These are phyloP conservation scores for Yamadazyma philogaea DNA, from an alignment of 805 yeast species.

Conservation along the genomic window DNA sequence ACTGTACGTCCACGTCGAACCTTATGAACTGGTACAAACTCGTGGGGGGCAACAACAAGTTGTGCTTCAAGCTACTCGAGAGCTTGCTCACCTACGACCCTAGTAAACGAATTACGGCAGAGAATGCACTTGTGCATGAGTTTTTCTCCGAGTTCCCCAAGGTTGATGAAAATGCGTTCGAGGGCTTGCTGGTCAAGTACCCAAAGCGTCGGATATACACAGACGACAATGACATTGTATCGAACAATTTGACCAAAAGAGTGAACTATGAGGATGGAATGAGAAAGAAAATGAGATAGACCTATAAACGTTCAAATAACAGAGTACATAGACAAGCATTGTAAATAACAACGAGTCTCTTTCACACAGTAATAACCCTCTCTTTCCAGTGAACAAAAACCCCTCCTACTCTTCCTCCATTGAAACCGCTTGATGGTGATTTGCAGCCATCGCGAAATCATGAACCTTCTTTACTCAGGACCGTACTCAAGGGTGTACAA, in stretches of 20 bases:
- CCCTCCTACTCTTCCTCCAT: no score
- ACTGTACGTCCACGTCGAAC: slow-evolving; percentile 54
- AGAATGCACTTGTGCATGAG: slow-evolving; percentile 68
- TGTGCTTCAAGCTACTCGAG: slow-evolving; percentile 63
- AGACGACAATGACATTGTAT: slow-evolving; percentile 75
- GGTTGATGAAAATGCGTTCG: slow-evolving; percentile 76
- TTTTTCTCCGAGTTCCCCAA: slow-evolving; percentile 72
- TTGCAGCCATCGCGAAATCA: slow-evolving; percentile 1
- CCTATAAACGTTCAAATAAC: not conserved
- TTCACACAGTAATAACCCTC: no score
- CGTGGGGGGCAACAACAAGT: slow-evolving; percentile 69
- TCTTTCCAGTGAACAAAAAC: no score
- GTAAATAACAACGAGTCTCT: no score
- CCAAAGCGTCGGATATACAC: slow-evolving; percentile 85
- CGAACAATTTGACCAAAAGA: slow-evolving; percentile 18
- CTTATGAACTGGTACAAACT: slow-evolving; percentile 83
- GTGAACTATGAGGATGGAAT: slow-evolving; percentile 19
- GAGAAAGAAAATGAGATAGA: slow-evolving; percentile 20
- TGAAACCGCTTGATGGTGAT: no score
- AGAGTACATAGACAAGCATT: not conserved
- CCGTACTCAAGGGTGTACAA: slow-evolving; percentile 33
- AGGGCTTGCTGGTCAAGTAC: slow-evolving; percentile 66
- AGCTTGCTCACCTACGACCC: slow-evolving; percentile 83
- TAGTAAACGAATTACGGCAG: slow-evolving; percentile 70
- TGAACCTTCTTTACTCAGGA: slow-evolving; percentile 28